Conservation (phyloP, 208 protist genomes). For the Leishmania lainsoni region DNA sequence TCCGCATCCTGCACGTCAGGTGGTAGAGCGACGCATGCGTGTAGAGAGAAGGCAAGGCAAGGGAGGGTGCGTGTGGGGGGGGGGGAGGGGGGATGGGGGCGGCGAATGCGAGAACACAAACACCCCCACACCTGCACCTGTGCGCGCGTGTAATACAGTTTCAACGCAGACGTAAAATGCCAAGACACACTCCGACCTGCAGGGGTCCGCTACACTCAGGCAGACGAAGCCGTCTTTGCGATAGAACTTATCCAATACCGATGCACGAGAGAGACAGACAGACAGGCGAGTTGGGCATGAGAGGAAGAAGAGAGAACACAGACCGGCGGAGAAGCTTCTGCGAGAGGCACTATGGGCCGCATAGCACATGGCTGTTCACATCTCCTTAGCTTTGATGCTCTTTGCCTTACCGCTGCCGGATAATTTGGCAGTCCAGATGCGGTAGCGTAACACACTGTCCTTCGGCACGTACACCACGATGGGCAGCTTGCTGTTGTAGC, state of each 20-base stretch:
- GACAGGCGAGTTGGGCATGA: no score
- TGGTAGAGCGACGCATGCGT: neutral
- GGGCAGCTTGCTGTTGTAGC: constrained; percentile 65
- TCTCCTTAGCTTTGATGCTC: constrained; percentile 6
- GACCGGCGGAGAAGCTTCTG: no score
- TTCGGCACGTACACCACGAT: constrained; percentile 60
- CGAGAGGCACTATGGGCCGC: neutral
- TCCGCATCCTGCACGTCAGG: neutral
- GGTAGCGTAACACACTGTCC: constrained; percentile 52
- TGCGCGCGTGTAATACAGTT: no score
- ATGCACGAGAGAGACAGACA: neutral
- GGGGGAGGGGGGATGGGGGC: neutral
- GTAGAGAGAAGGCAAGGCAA: neutral
- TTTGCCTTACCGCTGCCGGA: constrained; percentile 4
- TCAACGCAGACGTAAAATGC: no score
- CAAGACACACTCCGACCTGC: no score
- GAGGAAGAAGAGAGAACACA: neutral
- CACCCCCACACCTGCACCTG: no score
- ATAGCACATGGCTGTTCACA: neutral
- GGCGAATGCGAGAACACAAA: neutral
- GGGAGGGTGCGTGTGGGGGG: neutral
- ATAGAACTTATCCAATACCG: neutral
- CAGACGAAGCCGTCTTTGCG: neutral
- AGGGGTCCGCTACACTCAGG: neutral
- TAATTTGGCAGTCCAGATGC: constrained; percentile 38